These are phyloP conservation scores for Yamadazyma jaroonii DNA, from an alignment of 1,139 yeast species.

Conservation along the genomic window DNA sequence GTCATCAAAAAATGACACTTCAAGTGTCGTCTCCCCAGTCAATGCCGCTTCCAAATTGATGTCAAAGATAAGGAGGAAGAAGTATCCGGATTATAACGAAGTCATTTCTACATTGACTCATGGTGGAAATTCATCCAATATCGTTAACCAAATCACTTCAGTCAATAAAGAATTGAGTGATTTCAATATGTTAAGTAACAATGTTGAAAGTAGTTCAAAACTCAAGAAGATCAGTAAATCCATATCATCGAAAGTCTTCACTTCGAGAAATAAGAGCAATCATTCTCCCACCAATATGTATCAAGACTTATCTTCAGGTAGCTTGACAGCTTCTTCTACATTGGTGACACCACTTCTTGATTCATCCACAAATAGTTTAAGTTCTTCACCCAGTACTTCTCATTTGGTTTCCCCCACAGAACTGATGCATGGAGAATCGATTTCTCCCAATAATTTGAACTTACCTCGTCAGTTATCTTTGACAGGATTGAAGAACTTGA, in stretches of 20 bases:
- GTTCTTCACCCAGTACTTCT: slow-evolving; percentile 5
- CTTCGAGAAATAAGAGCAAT: slow-evolving; percentile 2
- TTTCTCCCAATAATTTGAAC: slow-evolving; percentile 19
- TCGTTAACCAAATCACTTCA: slow-evolving; percentile 12
- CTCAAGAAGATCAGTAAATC: slow-evolving; percentile 13
- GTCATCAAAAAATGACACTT: background rate
- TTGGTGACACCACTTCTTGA: background rate
- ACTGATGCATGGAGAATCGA: slow-evolving; percentile 8
- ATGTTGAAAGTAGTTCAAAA: slow-evolving; percentile 8
- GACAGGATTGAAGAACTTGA: slow-evolving; percentile 27
- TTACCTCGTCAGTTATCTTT: slow-evolving; percentile 32
- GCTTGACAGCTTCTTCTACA: background rate
- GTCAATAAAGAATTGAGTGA: slow-evolving; percentile 10
- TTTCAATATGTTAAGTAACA: slow-evolving; percentile 1
- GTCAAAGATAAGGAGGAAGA: slow-evolving; percentile 10
- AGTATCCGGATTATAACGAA: slow-evolving; percentile 1
- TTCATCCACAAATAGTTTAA: background rate
- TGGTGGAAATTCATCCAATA: slow-evolving; percentile 11
- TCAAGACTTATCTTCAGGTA: background rate
- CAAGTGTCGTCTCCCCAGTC: background rate
- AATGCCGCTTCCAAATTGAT: slow-evolving; percentile 6
- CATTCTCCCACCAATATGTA: background rate
- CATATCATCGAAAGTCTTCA: slow-evolving; percentile 11
- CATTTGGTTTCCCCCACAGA: slow-evolving; percentile 10
- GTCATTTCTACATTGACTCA: slow-evolving; percentile 15